A percentile compares a stretch with the other conserved stretches of the same genome.
Conservation (phyloP, 108 stramenopile genomes). For the Asterionellopsis glacialis region DNA sequence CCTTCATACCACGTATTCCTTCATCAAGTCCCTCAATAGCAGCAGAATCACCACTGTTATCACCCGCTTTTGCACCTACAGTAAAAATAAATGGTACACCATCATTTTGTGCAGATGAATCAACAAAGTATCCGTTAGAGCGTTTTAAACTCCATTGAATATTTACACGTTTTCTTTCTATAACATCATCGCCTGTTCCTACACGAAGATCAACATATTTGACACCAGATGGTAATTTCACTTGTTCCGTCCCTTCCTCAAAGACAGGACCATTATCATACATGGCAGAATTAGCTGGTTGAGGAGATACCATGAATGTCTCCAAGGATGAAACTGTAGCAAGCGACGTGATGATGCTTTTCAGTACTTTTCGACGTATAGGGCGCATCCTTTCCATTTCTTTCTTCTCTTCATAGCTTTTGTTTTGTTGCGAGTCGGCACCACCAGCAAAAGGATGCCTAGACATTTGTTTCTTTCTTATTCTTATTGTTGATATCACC, state of each 20-base stretch:
- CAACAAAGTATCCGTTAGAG: conserved; percentile 77
- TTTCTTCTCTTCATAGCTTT: too few relatives aligned
- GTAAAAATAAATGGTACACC: conserved; percentile 60
- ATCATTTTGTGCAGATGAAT: conserved; percentile 32
- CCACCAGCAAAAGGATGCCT: too few relatives aligned
- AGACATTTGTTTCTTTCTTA: too few relatives aligned
- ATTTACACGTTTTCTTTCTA: conserved; percentile 29
- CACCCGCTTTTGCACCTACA: conserved; percentile 25
- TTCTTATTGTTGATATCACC: too few relatives aligned
- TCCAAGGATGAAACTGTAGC: too few relatives aligned
- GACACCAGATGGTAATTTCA: conserved; percentile 49
- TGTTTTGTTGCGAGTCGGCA: too few relatives aligned
- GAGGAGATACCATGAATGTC: too few relatives aligned
- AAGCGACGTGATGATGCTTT: too few relatives aligned
- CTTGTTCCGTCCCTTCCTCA: neutral
- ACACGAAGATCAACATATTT: conserved; percentile 66
- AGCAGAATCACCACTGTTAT: conserved; percentile 79
- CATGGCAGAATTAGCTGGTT: too few relatives aligned
- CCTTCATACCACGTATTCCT: conserved; percentile 79
- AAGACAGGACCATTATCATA: too few relatives aligned
- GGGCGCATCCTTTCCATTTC: too few relatives aligned
- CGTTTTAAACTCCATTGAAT: conserved; percentile 62
- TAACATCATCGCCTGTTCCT: conserved; percentile 33
- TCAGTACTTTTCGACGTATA: too few relatives aligned
- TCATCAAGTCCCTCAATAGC: conserved; percentile 78